phyloP scores from a whole-genome alignment of 169 alveolate species.

The Plasmodium blacklocki region DNA sequence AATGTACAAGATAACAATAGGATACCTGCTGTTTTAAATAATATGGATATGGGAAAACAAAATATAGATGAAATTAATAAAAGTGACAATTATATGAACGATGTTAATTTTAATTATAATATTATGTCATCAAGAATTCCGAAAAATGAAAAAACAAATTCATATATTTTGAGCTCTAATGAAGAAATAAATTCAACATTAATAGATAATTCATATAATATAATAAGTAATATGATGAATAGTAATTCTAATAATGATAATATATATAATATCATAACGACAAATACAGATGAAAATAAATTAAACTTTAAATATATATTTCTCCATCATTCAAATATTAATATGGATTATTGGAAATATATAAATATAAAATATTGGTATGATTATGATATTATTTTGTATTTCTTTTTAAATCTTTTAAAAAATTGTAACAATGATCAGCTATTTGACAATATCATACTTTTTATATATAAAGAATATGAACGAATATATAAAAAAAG shows the following conservation, averaged over 20 bases:
- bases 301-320: slow-evolving; percentile 17
- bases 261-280: not conserved
- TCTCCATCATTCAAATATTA: slow-evolving; percentile 34
- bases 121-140: not conserved
- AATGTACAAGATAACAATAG: not conserved
- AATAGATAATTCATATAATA: not conserved
- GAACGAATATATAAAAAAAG: slow-evolving; percentile 14
- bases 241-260: not conserved
- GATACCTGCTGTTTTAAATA: no score
- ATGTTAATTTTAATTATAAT: not conserved
- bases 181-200: no score
- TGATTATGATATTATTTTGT: slow-evolving; percentile 45
- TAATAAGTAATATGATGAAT: not conserved
- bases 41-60: not conserved
- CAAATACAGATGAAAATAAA: not conserved
- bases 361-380: slow-evolving; percentile 55
- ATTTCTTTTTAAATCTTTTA: slow-evolving; percentile 20
- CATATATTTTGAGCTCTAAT: no score
- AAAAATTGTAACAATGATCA: slow-evolving; percentile 15
- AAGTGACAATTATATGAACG: not conserved
- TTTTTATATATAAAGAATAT: slow-evolving; percentile 51
- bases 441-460: slow-evolving; percentile 42
- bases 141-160: no score
- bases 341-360: slow-evolving; percentile 34
- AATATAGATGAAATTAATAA: not conserved